These are phyloP conservation scores for Spathaspora hagerdaliae DNA, from an alignment of 805 yeast genomes.

Conservation along the genomic window DNA sequence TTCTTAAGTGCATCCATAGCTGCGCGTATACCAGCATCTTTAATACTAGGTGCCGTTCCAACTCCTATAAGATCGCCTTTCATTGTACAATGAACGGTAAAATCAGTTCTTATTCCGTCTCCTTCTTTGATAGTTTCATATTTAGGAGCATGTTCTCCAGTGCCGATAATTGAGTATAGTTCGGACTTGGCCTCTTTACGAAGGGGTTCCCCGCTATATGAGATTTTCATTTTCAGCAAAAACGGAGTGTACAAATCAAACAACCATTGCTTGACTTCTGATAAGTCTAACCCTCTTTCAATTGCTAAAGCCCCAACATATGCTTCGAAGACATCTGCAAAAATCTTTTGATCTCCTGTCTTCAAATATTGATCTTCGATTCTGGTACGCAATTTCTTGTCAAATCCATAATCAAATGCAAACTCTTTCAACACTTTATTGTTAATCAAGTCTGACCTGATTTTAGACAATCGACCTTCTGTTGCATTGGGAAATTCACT, in stretches of 20 bases:
- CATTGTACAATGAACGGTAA: slow-evolving; percentile 62
- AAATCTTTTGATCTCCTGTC: slow-evolving; percentile 61
- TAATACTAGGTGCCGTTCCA: slow-evolving; percentile 66
- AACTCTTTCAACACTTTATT: slow-evolving; percentile 71
- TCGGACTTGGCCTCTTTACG: slow-evolving; percentile 72
- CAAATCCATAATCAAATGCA: slow-evolving; percentile 65
- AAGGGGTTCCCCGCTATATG: slow-evolving; percentile 34
- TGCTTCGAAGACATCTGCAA: slow-evolving; percentile 92
- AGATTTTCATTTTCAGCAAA: slow-evolving; percentile 26
- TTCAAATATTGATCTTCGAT: slow-evolving; percentile 42
- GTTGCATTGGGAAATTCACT: slow-evolving; percentile 61
- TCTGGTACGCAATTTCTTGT: slow-evolving; percentile 48
- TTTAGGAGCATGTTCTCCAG: slow-evolving; percentile 59
- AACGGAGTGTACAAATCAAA: slow-evolving; percentile 46
- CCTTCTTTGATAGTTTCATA: slow-evolving; percentile 49
- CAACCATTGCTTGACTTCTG: slow-evolving; percentile 56
- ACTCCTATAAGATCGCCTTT: slow-evolving; percentile 63
- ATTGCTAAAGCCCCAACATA: slow-evolving; percentile 80
- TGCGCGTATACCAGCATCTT: slow-evolving; percentile 79
- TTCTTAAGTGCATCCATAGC: slow-evolving; percentile 76
- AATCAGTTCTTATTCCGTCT: slow-evolving; percentile 47
- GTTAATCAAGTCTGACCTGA: slow-evolving; percentile 68
- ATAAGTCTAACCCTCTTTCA: slow-evolving; percentile 49
- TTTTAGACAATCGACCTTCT: slow-evolving; percentile 77
- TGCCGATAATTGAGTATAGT: slow-evolving; percentile 75